Conservation (phyloP, 2,329 filamentous ascomycete species). For the Exophiala spinifera region DNA sequence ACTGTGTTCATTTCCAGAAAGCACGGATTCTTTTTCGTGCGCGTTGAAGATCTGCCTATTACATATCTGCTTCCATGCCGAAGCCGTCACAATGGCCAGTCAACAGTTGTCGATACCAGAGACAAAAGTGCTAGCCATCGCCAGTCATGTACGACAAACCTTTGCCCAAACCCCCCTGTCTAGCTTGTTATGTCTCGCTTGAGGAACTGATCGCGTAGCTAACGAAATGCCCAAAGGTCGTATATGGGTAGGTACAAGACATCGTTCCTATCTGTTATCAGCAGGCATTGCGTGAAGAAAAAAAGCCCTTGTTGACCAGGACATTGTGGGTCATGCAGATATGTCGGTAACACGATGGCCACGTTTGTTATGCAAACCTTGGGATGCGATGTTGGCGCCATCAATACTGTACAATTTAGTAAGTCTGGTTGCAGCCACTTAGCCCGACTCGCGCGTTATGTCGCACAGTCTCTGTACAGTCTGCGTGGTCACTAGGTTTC, state of each 20-base stretch:
- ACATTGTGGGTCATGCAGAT: constrained; percentile 54
- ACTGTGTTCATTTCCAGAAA: too few relatives aligned
- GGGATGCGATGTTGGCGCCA: constrained; percentile 86
- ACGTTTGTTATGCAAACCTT: constrained; percentile 91
- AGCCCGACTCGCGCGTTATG: background rate
- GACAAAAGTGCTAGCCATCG: constrained; percentile 75
- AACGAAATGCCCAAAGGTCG: constrained; percentile 55
- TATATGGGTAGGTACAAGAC: constrained; percentile 63
- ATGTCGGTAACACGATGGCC: constrained; percentile 97
- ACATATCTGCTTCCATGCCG: background rate
- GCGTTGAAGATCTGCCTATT: too few relatives aligned
- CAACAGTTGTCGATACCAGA: constrained; percentile 48
- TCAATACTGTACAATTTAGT: constrained; percentile 99
- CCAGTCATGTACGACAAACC: constrained; percentile 84
- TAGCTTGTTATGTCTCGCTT: background rate
- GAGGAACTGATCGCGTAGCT: constrained; percentile 12
- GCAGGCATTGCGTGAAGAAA: background rate
- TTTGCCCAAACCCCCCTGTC: constrained; percentile 5
- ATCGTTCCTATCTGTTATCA: background rate
- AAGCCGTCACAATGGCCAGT: constrained; percentile 3
- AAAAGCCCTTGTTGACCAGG: background rate
- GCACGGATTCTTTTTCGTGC: too few relatives aligned
- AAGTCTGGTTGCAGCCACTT: constrained; percentile 38
- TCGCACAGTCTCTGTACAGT: too few relatives aligned
- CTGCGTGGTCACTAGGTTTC: too few relatives aligned